Conservation (phyloP, 352 stramenopile genomes). For the Thalassiosira pacifica region DNA sequence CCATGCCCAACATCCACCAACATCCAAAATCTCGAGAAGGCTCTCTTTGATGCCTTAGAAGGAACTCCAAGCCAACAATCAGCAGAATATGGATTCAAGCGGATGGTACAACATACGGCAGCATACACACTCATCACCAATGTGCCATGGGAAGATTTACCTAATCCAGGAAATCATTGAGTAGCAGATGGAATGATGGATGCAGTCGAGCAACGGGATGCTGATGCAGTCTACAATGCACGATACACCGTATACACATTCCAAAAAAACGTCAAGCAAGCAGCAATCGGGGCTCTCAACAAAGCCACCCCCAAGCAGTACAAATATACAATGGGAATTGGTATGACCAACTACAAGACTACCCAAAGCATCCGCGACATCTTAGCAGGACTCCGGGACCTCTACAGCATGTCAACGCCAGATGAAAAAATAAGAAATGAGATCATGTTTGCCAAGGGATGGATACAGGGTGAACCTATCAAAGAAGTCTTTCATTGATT, state of each 20-base stretch:
- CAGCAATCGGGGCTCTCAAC: neutral
- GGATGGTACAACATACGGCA: neutral
- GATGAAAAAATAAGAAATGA: neutral
- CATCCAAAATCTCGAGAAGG: no score
- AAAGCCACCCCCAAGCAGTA: neutral
- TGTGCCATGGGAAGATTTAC: neutral
- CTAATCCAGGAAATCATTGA: neutral
- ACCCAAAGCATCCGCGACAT: neutral
- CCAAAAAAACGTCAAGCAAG: neutral
- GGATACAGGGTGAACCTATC: neutral
- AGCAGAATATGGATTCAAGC: neutral
- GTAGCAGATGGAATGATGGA: neutral
- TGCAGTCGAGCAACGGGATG: neutral
- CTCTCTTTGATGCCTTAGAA: no score
- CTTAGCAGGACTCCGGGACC: neutral
- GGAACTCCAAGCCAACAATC: neutral
- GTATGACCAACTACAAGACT: neutral
- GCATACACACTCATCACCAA: no score
- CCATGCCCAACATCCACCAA: neutral
- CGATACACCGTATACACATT: neutral
- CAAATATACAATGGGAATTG: neutral
- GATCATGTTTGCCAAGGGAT: neutral
- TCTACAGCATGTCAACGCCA: neutral
- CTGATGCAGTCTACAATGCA: neutral
- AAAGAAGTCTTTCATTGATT: neutral